Evolutionary conservation across 2,329 filamentous ascomycete species (phyloP), one percentile per base, ranked within the genome.

Genomic region (Verticillium longisporum): DNA sequence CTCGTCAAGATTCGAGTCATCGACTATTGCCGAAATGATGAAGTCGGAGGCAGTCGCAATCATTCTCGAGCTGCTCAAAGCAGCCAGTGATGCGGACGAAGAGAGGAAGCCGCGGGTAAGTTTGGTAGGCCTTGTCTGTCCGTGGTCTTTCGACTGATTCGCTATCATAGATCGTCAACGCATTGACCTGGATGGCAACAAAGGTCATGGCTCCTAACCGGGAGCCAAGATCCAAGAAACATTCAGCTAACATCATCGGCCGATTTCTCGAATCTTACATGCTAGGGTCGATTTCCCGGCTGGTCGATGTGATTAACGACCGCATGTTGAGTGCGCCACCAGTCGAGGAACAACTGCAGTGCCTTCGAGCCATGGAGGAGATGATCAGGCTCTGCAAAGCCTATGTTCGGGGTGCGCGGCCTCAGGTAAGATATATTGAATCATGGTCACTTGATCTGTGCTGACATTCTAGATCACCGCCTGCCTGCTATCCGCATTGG

Each of bases 401-500:
- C 2, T 87, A 90, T 69, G 86, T 93, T 36, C 88, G 87, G 63
- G 87, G 89, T 67, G 95, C 91, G 57, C 80, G 97, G 50, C 94
- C 95, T 26, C 94, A 97, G 79, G 90, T 92, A 74, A 67, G 80
- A 74, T 59, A 55, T n/a, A 26, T 14, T 3, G 11, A 10, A 21
- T 31, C n/a, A 53, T 53, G 6, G 18, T 26, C 18, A 9, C 5
- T 11, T 13, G n/a, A 18, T 15, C 57, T n/a, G 54, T 62, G 50
- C 70, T 76, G 56, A 76, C 37, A 13, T 7, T 21, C 14, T 68
- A 94, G 87, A 94, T 98, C 61, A 92, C 92, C 66, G 92, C 94
- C n/a, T 97, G 91, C 70, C 79, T 99, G 13, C 87, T 96, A 64
- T 92, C 92, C 26, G 92, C 92, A 0, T 83, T 98, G 62, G 83